phyloP scores from a whole-genome alignment of 805 yeast genomes.

The Cyberlindnera veronae region DNA sequence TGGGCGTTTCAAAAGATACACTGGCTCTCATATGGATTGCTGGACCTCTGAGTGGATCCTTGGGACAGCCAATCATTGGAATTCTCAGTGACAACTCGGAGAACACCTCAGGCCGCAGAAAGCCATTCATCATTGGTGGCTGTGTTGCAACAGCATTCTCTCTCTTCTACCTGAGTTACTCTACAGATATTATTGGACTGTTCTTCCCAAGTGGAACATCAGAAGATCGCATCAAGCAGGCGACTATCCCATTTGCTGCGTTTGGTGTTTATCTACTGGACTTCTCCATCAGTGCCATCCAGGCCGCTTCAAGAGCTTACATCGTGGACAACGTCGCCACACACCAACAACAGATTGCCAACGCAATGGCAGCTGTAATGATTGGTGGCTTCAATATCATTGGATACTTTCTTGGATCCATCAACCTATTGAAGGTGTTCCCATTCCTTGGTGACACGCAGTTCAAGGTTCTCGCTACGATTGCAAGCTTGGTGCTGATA shows the following conservation, averaged over 20 bases:
- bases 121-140: constrained; percentile 57
- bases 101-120: constrained; percentile 45
- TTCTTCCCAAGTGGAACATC: constrained; percentile 27
- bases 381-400: constrained; percentile 56
- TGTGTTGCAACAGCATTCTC: constrained; percentile 45
- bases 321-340: constrained; percentile 60
- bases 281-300: constrained; percentile 55
- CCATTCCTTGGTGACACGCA: constrained; percentile 45
- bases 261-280: constrained; percentile 50
- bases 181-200: constrained; percentile 37
- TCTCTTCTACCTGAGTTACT: constrained; percentile 42
- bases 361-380: constrained; percentile 67
- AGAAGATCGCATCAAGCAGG: constrained; percentile 26
- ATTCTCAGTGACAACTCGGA: constrained; percentile 50
- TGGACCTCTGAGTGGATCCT: constrained; percentile 59
- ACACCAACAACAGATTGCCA: constrained; percentile 53
- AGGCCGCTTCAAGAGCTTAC: constrained; percentile 57
- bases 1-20: constrained; percentile 56
- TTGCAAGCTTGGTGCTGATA: constrained; percentile 39
- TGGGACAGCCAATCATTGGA: constrained; percentile 65
- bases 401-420: constrained; percentile 52
- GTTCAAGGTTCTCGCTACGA: constrained; percentile 45
- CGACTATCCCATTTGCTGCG: constrained; percentile 49
- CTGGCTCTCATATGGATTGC: constrained; percentile 64
- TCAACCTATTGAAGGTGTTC: constrained; percentile 37